Conservation (phyloP, 331 rosid genomes). For the Acacia concinna region DNA sequence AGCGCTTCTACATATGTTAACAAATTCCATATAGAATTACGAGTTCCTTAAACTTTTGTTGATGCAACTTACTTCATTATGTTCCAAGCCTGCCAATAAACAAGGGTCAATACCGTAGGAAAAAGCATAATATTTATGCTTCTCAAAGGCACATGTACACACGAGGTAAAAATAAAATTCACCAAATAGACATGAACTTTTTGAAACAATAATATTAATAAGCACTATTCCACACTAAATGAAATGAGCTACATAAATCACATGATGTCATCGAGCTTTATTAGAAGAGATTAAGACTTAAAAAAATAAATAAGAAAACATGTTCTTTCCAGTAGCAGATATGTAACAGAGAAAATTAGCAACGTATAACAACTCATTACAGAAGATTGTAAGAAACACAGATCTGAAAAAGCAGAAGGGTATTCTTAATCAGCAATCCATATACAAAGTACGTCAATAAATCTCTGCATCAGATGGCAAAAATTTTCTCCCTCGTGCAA, state of each 20-base stretch:
- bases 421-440: neutral
- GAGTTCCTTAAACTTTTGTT: neutral
- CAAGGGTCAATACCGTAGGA: neutral
- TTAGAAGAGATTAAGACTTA: neutral
- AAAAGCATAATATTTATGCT: neutral
- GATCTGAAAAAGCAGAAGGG: neutral
- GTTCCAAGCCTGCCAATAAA: neutral
- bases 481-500: neutral
- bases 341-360: neutral
- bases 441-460: neutral
- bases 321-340: neutral
- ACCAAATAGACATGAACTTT: neutral
- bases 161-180: neutral
- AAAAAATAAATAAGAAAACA: neutral
- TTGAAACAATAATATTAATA: neutral
- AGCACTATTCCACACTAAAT: neutral
- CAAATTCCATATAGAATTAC: neutral
- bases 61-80: neutral
- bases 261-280: neutral
- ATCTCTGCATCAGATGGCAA: neutral
- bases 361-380: neutral
- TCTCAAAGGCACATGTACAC: neutral
- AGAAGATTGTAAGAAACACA: neutral
- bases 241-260: neutral
- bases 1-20: neutral